Base-by-base conservation (phyloP, 2,329 filamentous ascomycete species). In the Aspergillus fumigatus region DNA sequence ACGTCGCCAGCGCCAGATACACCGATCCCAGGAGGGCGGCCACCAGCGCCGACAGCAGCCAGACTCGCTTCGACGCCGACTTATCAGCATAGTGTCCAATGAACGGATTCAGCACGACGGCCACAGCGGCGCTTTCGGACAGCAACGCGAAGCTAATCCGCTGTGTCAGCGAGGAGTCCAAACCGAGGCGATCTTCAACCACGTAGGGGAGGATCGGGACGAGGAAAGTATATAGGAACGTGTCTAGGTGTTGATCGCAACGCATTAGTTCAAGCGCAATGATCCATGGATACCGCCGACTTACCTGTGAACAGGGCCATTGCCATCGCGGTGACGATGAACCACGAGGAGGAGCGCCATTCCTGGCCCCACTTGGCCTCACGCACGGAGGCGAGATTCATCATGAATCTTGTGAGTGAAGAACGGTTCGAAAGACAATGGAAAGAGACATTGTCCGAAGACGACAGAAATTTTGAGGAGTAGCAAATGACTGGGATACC, bases 201-300 rank as follows among this genome's bases (percentile, higher is more conserved):
- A 71, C 59, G 19, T 65, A 67, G 3, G 66, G 66, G 4, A 73
- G 62, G 41, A 72, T 67, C 2, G 69, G 68, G 1, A 72, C 64
- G n/a, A 72, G 54, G 32, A 71, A 70, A 10, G 61, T 60, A 51
- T 67, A 70, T 1, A 71, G 61, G 21, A 69, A 70, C 11, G 61
- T 61, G 47, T 70, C 68, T 70, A 52, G 21, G 32, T 11, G 47
- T 23, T 47, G 43, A 3, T 21, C 21, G 26, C 3, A 6, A 17
- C 17, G 32, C 25, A 29, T 38, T 21, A 35, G 9, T 5, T 8
- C 17, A 25, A n/a, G 7, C 47, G 47, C 32, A 35, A 35, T 17
- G 32, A 26, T 35, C 17, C 10, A 27, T 29, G 25, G 35, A 45
- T n/a, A 40, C 19, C 14, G 38, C 23, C 14, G 29, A 10, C 53